phyloP scores from a whole-genome alignment of 1,284 basidiomycete species.

The Fomitiporia mediterranea region DNA sequence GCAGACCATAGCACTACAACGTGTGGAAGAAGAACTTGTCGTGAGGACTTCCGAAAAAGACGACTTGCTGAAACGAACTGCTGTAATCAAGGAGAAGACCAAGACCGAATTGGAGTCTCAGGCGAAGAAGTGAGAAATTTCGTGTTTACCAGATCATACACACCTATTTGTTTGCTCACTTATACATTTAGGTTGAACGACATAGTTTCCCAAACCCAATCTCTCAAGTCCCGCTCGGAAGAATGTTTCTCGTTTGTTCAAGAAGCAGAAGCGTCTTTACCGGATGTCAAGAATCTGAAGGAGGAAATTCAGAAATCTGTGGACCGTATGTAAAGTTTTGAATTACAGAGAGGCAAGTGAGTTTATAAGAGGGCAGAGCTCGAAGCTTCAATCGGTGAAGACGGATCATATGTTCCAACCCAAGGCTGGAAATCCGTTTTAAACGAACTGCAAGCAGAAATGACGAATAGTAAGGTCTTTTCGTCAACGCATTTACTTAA shows the following conservation, averaged over 20 bases:
- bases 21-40: conserved; percentile 9
- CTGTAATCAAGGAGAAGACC: conserved; percentile 10
- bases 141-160: not conserved
- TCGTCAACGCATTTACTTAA: not conserved
- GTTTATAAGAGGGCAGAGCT: not conserved
- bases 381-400: not conserved
- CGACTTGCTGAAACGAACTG: not conserved
- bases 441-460: conserved; percentile 11
- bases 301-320: conserved; percentile 1
- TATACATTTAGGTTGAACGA: not conserved
- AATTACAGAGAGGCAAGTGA: not conserved
- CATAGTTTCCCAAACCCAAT: conserved; percentile 3
- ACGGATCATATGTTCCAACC: conserved; percentile 9
- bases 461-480: conserved; percentile 4
- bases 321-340: conserved; percentile 6
- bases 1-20: conserved; percentile 10
- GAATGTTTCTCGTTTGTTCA: conserved; percentile 1
- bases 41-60: conserved; percentile 8
- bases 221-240: conserved; percentile 9
- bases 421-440: conserved; percentile 11
- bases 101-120: conserved; percentile 7
- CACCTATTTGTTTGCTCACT: not conserved
- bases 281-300: conserved; percentile 8
- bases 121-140: conserved; percentile 12
- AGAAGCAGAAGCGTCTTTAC: not conserved